Conservation (phyloP, 805 yeast genomes). For the Dipodascus geniculatus region DNA sequence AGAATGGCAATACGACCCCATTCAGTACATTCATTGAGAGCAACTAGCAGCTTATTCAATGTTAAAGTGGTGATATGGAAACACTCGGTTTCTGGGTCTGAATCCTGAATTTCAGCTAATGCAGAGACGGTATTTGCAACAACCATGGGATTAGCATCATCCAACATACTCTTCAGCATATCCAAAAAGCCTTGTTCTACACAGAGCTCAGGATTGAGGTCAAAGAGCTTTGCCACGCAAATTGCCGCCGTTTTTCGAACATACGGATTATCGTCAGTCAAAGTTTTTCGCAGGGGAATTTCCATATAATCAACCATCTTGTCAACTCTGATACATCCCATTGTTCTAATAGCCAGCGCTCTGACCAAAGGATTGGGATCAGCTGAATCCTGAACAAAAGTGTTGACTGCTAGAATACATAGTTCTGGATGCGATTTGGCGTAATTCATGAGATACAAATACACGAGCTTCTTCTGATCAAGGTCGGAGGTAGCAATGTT, state of each 20-base stretch:
- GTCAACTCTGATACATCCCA: slow-evolving; percentile 96
- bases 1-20: slow-evolving; percentile 95
- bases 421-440: slow-evolving; percentile 95
- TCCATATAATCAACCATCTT: slow-evolving; percentile 93
- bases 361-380: slow-evolving; percentile 95
- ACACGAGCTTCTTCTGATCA: slow-evolving; percentile 93
- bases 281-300: slow-evolving; percentile 72
- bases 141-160: slow-evolving; percentile 92
- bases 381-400: slow-evolving; percentile 89
- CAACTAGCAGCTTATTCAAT: slow-evolving; percentile 53
- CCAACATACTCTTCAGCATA: slow-evolving; percentile 50
- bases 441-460: slow-evolving; percentile 90
- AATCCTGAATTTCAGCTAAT: slow-evolving; percentile 66
- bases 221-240: slow-evolving; percentile 91
- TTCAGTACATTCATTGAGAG: slow-evolving; percentile 94
- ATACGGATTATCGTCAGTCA: slow-evolving; percentile 89
- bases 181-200: slow-evolving; percentile 78
- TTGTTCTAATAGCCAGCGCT: slow-evolving; percentile 92
- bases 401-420: slow-evolving; percentile 90
- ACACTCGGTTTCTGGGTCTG: slow-evolving; percentile 43
- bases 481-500: slow-evolving; percentile 94
- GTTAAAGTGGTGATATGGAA: slow-evolving; percentile 30
- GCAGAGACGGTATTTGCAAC: slow-evolving; percentile 90
- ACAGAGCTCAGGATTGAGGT: slow-evolving; percentile 68
- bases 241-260: slow-evolving; percentile 96